phyloP scores from a whole-genome alignment of 495 filamentous ascomycete genomes.

The Aspergillus egyptiacus region DNA sequence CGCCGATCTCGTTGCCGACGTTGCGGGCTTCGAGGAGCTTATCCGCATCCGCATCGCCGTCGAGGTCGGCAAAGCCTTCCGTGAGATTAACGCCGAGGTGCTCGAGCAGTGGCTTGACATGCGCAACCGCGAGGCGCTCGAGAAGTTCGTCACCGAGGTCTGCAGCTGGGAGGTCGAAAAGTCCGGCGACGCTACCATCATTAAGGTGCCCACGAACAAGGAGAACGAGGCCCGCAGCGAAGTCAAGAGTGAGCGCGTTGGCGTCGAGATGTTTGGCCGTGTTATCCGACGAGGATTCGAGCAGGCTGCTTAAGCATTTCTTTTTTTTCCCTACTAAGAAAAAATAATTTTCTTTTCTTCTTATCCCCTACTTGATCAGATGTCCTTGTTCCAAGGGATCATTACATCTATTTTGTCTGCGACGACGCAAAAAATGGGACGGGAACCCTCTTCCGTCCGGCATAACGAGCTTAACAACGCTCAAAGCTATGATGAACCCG shows the following conservation, averaged over 20 bases:
- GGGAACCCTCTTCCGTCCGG: no score
- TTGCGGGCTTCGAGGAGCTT: conserved; percentile 92
- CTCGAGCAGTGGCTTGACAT: conserved; percentile 87
- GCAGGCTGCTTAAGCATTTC: conserved; percentile 57
- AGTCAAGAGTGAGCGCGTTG: conserved; percentile 89
- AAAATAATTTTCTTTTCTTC: conserved; percentile 19
- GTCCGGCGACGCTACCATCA: conserved; percentile 36
- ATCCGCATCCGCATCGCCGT: conserved; percentile 88
- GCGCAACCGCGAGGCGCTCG: conserved; percentile 59
- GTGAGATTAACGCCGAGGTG: conserved; percentile 68
- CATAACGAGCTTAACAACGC: conserved; percentile 15
- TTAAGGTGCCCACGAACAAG: conserved; percentile 82
- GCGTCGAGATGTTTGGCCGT: conserved; percentile 70
- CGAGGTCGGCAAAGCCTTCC: conserved; percentile 79
- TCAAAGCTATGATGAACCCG: conserved; percentile 23
- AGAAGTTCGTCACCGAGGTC: conserved; percentile 74
- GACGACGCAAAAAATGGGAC: conserved; percentile 7
- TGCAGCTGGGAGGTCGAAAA: conserved; percentile 78
- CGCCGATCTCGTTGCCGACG: conserved; percentile 89
- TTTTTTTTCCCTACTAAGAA: conserved; percentile 1
- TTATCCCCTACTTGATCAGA: no score
- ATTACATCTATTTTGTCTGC: conserved; percentile 12
- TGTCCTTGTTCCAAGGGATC: conserved; percentile 11
- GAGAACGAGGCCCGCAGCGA: conserved; percentile 98
- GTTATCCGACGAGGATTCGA: conserved; percentile 86